These are phyloP conservation scores for Crithidia expoeki DNA, from an alignment of 208 protist genomes.

Conservation along the genomic window DNA sequence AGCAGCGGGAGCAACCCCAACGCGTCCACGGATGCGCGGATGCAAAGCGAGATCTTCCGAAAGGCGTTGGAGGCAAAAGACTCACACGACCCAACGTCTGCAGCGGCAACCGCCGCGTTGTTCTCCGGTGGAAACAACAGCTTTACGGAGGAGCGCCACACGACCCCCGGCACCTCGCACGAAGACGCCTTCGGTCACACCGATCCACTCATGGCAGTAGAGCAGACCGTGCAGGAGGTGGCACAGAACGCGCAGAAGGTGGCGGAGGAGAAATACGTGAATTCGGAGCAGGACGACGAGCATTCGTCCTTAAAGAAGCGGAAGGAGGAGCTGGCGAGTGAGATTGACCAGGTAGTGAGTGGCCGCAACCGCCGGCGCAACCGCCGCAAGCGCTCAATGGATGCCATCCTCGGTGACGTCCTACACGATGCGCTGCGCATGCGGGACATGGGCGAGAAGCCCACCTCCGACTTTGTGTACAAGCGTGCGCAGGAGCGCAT, in stretches of 20 bases:
- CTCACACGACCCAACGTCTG: not conserved
- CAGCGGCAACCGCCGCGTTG: not conserved
- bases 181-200: conserved; percentile 58
- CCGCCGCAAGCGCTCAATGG: conserved; percentile 62
- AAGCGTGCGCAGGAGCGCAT: conserved; percentile 83
- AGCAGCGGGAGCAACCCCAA: not conserved
- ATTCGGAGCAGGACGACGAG: no score
- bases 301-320: not conserved
- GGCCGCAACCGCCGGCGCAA: conserved; percentile 45
- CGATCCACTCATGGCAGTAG: conserved; percentile 56
- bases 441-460: conserved; percentile 85
- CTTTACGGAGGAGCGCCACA: conserved; percentile 17
- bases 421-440: conserved; percentile 77
- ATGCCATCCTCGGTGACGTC: conserved; percentile 81
- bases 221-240: conserved; percentile 21
- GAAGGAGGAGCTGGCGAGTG: conserved; percentile 10
- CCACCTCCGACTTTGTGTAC: conserved; percentile 82
- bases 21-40: conserved; percentile 3
- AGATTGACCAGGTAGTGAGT: conserved; percentile 28
- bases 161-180: conserved; percentile 43
- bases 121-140: not conserved
- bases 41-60: conserved; percentile 16
- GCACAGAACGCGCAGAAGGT: no score
- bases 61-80: not conserved
- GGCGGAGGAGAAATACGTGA: no score